Evolutionary conservation across 805 yeast species (phyloP).

Genomic region (Kluyveromyces starmeri): DNA sequence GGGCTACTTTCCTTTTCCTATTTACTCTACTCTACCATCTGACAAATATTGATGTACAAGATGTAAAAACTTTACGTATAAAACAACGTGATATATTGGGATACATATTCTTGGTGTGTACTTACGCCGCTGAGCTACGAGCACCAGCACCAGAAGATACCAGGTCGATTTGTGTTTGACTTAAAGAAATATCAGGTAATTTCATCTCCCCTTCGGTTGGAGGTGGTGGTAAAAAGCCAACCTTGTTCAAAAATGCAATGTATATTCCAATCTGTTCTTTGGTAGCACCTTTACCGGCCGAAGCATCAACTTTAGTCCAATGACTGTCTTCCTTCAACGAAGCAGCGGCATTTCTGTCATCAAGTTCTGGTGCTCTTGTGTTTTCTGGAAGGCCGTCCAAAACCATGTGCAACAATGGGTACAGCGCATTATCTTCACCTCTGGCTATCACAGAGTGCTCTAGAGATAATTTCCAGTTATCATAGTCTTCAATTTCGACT

Average conservation of each 20-base stretch:
- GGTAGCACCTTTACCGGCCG: conserved; percentile 71
- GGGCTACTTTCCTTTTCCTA: too few relatives aligned
- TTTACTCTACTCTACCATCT: background rate
- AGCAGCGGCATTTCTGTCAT: conserved; percentile 73
- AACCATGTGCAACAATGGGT: conserved; percentile 89
- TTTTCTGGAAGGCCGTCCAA: conserved; percentile 84
- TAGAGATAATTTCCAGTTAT: conserved; percentile 66
- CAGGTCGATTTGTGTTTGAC: conserved; percentile 48
- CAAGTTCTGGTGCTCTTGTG: conserved; percentile 93
- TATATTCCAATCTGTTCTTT: conserved; percentile 60
- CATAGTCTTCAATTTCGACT: conserved; percentile 54
- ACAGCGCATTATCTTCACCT: conserved; percentile 75
- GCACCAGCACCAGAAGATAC: conserved; percentile 64
- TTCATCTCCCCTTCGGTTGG: conserved; percentile 30
- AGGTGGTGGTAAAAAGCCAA: conserved; percentile 73
- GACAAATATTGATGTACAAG: background rate
- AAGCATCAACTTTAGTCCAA: conserved; percentile 58
- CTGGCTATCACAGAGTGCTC: conserved; percentile 72
- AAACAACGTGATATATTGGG: background rate
- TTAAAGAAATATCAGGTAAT: conserved; percentile 51
- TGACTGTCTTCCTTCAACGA: conserved; percentile 52
- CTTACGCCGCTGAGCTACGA: too few relatives aligned
- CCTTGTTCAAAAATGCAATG: conserved; percentile 66
- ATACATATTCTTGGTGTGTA: too few relatives aligned
- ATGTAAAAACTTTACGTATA: too few relatives aligned